These are phyloP conservation scores for Closterium sp. DNA, from an alignment of 139 green algal genomes.

Conservation along the genomic window DNA sequence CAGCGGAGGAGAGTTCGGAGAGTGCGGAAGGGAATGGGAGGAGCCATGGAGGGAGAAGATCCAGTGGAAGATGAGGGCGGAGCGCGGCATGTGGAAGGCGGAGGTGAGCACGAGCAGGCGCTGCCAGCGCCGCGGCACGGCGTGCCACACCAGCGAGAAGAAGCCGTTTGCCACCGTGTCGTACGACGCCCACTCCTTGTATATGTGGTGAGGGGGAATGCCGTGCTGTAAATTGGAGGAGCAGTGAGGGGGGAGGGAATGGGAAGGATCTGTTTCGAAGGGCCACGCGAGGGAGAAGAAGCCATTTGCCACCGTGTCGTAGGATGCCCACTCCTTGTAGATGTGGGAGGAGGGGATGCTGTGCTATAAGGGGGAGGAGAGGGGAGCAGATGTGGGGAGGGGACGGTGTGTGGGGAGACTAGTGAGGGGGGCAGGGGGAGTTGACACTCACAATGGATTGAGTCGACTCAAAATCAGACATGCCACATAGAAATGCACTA, in stretches of 20 bases:
- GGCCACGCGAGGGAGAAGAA: too few relatives aligned
- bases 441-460: too few relatives aligned
- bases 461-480: too few relatives aligned
- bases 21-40: too few relatives aligned
- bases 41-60: slow-evolving; percentile 37
- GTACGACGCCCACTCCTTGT: slow-evolving; percentile 51
- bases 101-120: slow-evolving; percentile 42
- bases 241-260: too few relatives aligned
- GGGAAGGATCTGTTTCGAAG: too few relatives aligned
- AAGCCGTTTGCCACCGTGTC: slow-evolving; percentile 55
- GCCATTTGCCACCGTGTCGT: too few relatives aligned
- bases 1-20: too few relatives aligned
- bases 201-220: too few relatives aligned
- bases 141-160: slow-evolving; percentile 41
- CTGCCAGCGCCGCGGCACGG: slow-evolving; percentile 33
- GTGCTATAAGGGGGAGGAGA: background rate
- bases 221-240: too few relatives aligned
- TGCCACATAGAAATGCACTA: too few relatives aligned
- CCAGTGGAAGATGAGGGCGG: slow-evolving; percentile 48
- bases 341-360: slow-evolving; percentile 14
- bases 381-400: background rate
- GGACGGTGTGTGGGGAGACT: background rate
- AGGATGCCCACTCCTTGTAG: slow-evolving; percentile 12
- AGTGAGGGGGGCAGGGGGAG: too few relatives aligned
- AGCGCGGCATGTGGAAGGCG: slow-evolving; percentile 52